These are phyloP conservation scores for Talaromyces sp. DNA, from an alignment of 2,329 filamentous ascomycete species.

Conservation along the genomic window DNA sequence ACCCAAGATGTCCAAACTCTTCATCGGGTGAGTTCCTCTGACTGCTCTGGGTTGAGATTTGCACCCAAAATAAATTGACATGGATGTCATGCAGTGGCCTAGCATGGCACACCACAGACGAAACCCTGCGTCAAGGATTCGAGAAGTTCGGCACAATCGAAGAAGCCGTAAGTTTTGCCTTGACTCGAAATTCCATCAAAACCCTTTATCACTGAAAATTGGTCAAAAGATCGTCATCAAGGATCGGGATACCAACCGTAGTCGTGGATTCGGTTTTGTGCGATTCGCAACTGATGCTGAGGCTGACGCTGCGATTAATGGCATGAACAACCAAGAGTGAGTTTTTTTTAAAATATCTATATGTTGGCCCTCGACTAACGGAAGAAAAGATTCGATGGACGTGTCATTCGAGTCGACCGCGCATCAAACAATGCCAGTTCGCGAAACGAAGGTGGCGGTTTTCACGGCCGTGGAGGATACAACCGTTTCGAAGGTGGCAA, in stretches of 20 bases:
- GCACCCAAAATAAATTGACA: conserved; percentile 9
- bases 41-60: conserved; percentile 4
- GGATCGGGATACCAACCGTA: conserved; percentile 92
- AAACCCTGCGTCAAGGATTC: conserved; percentile 81
- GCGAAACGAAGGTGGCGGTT: conserved; percentile 46
- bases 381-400: conserved; percentile 85
- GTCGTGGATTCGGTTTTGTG: conserved; percentile 96
- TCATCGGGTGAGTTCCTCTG: conserved; percentile 65
- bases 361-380: no score
- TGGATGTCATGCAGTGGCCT: conserved; percentile 77
- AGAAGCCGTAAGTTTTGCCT: conserved; percentile 72
- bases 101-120: conserved; percentile 95
- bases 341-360: no score
- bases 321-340: conserved; percentile 62
- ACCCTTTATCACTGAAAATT: background rate
- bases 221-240: conserved; percentile 86
- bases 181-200: no score
- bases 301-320: conserved; percentile 38
- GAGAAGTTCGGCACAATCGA: conserved; percentile 85
- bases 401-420: conserved; percentile 91
- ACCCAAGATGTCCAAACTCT: conserved; percentile 78
- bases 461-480: conserved; percentile 43
- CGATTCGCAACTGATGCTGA: conserved; percentile 59
- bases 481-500: conserved; percentile 36
- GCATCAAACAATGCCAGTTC: conserved; percentile 73